Evolutionary conservation across 257 asterid genomes (phyloP), one percentile per base, ranked within the genome.

Genomic region (Nicotiana obtusifolia): DNA sequence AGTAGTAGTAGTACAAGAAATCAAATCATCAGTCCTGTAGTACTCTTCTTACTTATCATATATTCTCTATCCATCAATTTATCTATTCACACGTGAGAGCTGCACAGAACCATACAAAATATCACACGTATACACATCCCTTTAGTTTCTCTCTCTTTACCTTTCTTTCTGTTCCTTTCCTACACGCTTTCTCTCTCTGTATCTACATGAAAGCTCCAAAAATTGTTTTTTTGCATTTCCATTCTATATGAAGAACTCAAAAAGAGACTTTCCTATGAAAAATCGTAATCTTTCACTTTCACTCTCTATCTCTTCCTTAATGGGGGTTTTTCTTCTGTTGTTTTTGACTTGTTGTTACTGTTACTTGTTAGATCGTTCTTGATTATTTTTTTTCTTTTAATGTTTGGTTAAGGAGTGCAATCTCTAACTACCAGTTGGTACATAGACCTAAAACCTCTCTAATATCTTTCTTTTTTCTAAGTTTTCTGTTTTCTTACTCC

Each of bases 381-480:
- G 41, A 52, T 85, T 86, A 91, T 88, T 88, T 92, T 77, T 82
- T 54, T 85, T 83, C 84, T 84, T 83, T 90, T 87, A 88, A 89
- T 91, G 95, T 90, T 91, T 94, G 98, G 97, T 92, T 89, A 89
- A 88, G 92, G 90, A 88, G 90, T 91, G 92, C 97, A 90, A 90
- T 93, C 97, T 88, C 91, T 93, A 94, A 94, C 98, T 84, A 91
- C 98, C 94, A 94, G 98, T 94, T 90, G 98, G 97, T 91, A 83
- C 92, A 92, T 93, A 82, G 92, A 94, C 94, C 95, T 89, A 94
- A 94, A 88, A 86, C 91, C 41, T 49, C 26, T 47, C n/a, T 47
- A n/a, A 20, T 47, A 14, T 47, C 20, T 47, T 73, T 14, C 24
- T 13, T 90, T 88, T 90, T 88, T 89, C 87, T 88, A 87, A 92